These are phyloP conservation scores for Hyphopichia wangnamkhiaoensis DNA, from an alignment of 1,139 yeast genomes.

Conservation along the genomic window DNA sequence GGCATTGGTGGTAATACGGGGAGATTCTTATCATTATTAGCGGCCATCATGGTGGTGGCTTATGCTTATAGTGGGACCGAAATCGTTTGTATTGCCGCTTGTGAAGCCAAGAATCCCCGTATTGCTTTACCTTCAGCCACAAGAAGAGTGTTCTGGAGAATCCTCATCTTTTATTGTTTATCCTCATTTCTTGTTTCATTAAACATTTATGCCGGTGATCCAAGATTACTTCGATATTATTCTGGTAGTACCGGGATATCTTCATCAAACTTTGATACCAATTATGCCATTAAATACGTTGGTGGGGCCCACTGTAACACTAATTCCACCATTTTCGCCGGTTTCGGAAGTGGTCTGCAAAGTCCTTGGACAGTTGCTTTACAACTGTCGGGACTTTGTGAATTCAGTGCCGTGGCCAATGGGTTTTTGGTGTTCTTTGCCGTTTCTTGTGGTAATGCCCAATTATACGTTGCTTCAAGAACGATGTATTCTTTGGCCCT, in stretches of 20 bases:
- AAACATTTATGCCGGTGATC: constrained; percentile 75
- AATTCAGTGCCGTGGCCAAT: constrained; percentile 61
- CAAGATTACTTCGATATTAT: constrained; percentile 59
- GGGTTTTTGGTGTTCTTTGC: constrained; percentile 75
- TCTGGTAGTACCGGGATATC: constrained; percentile 36
- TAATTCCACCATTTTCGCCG: constrained; percentile 41
- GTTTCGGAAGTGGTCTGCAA: constrained; percentile 60
- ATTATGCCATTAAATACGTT: constrained; percentile 37
- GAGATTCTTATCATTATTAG: constrained; percentile 61
- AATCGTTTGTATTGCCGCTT: constrained; percentile 81
- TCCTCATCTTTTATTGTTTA: constrained; percentile 64
- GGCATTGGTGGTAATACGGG: constrained; percentile 70
- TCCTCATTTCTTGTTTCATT: constrained; percentile 73
- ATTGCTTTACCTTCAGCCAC: constrained; percentile 79
- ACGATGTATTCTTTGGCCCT: constrained; percentile 75
- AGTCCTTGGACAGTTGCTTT: constrained; percentile 83
- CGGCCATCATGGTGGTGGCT: constrained; percentile 64
- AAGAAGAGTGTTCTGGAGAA: constrained; percentile 70
- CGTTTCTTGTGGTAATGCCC: constrained; percentile 74
- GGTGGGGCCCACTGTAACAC: constrained; percentile 43
- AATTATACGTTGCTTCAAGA: constrained; percentile 75
- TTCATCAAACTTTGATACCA: constrained; percentile 21
- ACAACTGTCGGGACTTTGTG: constrained; percentile 67
- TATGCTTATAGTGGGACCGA: constrained; percentile 83
- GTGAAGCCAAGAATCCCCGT: constrained; percentile 83